Base-by-base conservation (phyloP, 73 alveolate species). In the Uronychia setigera region DNA sequence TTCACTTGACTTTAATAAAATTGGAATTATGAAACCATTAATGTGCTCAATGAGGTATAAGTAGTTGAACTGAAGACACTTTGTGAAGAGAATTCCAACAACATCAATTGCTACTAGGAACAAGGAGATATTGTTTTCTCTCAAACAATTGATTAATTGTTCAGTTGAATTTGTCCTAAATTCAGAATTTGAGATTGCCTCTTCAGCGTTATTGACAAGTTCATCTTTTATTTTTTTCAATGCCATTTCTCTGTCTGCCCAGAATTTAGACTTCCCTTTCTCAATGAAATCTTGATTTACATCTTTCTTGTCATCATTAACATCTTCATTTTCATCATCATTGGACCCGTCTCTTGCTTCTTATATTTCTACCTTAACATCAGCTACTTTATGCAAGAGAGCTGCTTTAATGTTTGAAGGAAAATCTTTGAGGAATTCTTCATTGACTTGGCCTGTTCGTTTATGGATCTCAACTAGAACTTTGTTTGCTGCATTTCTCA, bases 211-310 rank as follows among this genome's bases (percentile, higher is more conserved):
- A 76, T 60, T 0, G 60, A 32, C 81, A 31, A 88, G 58, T 35
- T 86, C 89, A 26, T 88, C 94, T 35, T 88, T 88, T 77, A 88
- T 88, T 57, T 80, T 74, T 46, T 76, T 88, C 27, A 88, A 59
- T 0, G 94, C 94, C 29, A 81, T 35, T 33, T 88, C 94, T 74
- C 94, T 67, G 32, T 88, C 90, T 33, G 87, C 74, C 94, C 94
- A 88, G 83, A 75, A 87, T 80, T 88, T 88, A 27, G 90, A 81
- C 31, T 81, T 57, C 26, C 90, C 94, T 75, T 88, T 88, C 77
- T 88, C 94, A 14, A 29, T 74, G 46, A 88, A 78, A n/a, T 60
- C 32, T 46, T 81, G 90, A 26, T 80, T 27, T 14, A 85, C 80
- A 60, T 83, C 90, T 9, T 83, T 31, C 33, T 82, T 26, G 46